Conservation (phyloP, 2,329 filamentous ascomycete genomes). For the Rhinocladiella mackenziei region DNA sequence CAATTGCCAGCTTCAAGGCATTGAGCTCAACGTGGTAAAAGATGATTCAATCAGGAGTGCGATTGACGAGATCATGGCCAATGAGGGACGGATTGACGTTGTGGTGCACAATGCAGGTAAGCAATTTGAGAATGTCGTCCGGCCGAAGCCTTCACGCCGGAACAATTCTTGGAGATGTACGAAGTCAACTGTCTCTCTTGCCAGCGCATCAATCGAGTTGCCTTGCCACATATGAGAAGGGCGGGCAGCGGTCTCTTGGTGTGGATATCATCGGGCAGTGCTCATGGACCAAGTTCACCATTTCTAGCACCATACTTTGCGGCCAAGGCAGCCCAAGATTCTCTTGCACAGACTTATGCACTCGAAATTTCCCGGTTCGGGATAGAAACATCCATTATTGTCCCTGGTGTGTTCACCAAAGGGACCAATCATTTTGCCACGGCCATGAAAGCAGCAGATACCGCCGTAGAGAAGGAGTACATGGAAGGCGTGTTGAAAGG, state of each 20-base stretch:
- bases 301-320: slow-evolving; percentile 23
- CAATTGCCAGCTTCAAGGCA: slow-evolving; percentile 9
- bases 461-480: slow-evolving; percentile 6
- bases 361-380: slow-evolving; percentile 15
- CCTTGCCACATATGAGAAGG: slow-evolving; percentile 21
- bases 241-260: slow-evolving; percentile 13
- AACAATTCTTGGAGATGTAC: slow-evolving; percentile 18
- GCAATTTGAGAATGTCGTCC: slow-evolving; percentile 21
- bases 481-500: slow-evolving; percentile 10
- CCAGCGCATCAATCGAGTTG: slow-evolving; percentile 17
- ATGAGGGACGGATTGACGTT: slow-evolving; percentile 21
- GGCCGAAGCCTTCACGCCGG: slow-evolving; percentile 20
- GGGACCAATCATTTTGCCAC: slow-evolving; percentile 21
- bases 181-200: slow-evolving; percentile 19
- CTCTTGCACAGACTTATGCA: slow-evolving; percentile 13
- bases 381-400: slow-evolving; percentile 19
- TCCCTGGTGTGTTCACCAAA: slow-evolving; percentile 18
- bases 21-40: slow-evolving; percentile 19
- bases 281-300: slow-evolving; percentile 9
- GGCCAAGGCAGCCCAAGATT: slow-evolving; percentile 20
- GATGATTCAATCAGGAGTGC: slow-evolving; percentile 16
- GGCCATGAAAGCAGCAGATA: slow-evolving; percentile 9
- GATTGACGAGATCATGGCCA: slow-evolving; percentile 17
- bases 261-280: slow-evolving; percentile 16
- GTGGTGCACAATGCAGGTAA: slow-evolving; percentile 26